Conservation (phyloP, 164 flowering plant species). For the Protea cynaroides region DNA sequence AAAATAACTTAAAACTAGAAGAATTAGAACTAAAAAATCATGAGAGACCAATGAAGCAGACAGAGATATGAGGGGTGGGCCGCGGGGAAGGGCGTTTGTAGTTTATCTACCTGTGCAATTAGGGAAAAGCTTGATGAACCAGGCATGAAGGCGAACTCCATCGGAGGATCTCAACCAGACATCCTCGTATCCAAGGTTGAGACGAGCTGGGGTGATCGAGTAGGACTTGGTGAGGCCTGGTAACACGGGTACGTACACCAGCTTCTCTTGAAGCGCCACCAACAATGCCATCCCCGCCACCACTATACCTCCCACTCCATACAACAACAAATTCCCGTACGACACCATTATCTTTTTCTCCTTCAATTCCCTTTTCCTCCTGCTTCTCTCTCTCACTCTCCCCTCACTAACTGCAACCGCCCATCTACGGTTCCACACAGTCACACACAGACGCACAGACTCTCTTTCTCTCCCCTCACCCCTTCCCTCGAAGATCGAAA, state of each 20-base stretch:
- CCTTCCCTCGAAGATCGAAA: no score
- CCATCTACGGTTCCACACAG: no score
- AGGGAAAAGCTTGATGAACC: constrained; percentile 97
- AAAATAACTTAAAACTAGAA: no score
- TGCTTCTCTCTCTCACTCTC: no score
- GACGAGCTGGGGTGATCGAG: constrained; percentile 76
- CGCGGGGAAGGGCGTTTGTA: not conserved
- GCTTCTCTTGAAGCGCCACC: constrained; percentile 89
- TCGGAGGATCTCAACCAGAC: constrained; percentile 92
- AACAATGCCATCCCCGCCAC: constrained; percentile 81
- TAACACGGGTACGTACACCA: constrained; percentile 91
- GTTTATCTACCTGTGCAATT: constrained; percentile 56
- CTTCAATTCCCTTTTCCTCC: not conserved
- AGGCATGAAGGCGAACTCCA: constrained; percentile 88
- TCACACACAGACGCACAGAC: no score
- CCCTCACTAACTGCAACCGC: no score
- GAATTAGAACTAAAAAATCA: no score
- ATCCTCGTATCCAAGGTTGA: constrained; percentile 79
- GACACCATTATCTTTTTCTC: constrained; percentile 60
- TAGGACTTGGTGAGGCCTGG: constrained; percentile 90
- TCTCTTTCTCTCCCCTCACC: no score
- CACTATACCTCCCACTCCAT: constrained; percentile 79
- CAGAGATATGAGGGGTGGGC: not conserved
- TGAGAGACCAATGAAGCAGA: not conserved
- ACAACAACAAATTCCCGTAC: constrained; percentile 55